Conservation (phyloP, 495 filamentous ascomycete species). For the Aspergillus indologenus region DNA sequence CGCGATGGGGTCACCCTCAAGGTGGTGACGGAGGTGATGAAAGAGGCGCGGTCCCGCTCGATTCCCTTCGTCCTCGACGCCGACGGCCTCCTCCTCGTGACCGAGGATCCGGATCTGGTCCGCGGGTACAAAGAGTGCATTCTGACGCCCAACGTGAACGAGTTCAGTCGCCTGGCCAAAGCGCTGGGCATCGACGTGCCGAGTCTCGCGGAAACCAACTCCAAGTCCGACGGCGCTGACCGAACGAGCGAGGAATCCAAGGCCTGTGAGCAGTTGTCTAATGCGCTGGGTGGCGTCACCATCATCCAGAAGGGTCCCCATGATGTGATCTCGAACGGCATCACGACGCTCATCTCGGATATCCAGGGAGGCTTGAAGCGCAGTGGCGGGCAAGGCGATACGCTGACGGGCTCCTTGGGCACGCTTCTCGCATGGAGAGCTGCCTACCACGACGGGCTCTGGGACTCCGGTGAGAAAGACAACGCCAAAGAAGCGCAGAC, state of each 20-base stretch:
- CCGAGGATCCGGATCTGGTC: constrained; percentile 71
- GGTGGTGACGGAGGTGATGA: constrained; percentile 75
- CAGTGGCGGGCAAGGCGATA: constrained; percentile 94
- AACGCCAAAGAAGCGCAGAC: constrained; percentile 36
- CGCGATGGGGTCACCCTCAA: constrained; percentile 87
- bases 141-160: constrained; percentile 90
- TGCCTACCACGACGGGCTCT: constrained; percentile 78
- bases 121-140: constrained; percentile 81
- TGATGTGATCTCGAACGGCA: constrained; percentile 84
- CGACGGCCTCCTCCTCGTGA: constrained; percentile 78
- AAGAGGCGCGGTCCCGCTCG: constrained; percentile 66
- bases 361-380: constrained; percentile 79
- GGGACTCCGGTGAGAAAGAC: constrained; percentile 62
- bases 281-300: constrained; percentile 80
- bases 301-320: constrained; percentile 86
- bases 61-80: constrained; percentile 91
- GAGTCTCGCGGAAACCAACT: constrained; percentile 40
- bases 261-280: constrained; percentile 68
- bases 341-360: constrained; percentile 68
- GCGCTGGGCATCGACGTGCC: constrained; percentile 57
- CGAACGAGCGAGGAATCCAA: constrained; percentile 46
- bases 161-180: constrained; percentile 81
- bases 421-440: constrained; percentile 85
- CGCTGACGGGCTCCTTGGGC: constrained; percentile 82
- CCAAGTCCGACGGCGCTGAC: constrained; percentile 35